Percentiles rank a stretch among this genome's conserved stretches.
Conservation (phyloP, 257 asterid species). For the Nicotiana noctiflora region DNA sequence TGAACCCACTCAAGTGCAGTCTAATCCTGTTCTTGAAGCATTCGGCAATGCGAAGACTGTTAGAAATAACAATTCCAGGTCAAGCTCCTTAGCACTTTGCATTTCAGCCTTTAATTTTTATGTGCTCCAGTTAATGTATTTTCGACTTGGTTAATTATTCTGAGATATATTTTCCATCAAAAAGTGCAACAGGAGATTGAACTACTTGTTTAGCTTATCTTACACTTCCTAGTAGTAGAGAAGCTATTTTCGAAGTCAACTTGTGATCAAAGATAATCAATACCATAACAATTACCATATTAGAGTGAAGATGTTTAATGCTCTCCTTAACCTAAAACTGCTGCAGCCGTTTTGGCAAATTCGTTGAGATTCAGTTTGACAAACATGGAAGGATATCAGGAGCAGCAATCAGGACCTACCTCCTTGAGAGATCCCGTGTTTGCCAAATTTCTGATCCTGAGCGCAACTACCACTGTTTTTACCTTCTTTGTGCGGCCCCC, state of each 20-base stretch:
- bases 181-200: neutral
- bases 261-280: neutral
- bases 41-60: constrained; percentile 99
- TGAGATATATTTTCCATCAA: neutral
- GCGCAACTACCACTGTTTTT: constrained; percentile 96
- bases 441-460: constrained; percentile 97
- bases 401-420: constrained; percentile 97
- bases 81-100: constrained; percentile 30
- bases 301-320: constrained; percentile 12
- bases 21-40: constrained; percentile 99
- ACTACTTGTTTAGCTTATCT: neutral
- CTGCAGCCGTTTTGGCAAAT: constrained; percentile 97
- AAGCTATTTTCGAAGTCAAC: neutral
- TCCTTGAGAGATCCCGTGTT: constrained; percentile 97
- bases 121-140: neutral
- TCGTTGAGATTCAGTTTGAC: constrained; percentile 97
- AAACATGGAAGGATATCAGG: constrained; percentile 98
- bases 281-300: neutral
- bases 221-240: neutral
- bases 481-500: constrained; percentile 97
- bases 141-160: neutral
- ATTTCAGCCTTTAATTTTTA: constrained; percentile 15
- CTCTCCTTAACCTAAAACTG: constrained; percentile 25
- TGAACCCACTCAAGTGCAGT: constrained; percentile 49
- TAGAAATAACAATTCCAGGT: constrained; percentile 98